A percentile compares a stretch with the other conserved stretches of the same genome.
These are phyloP conservation scores for Trichodelitschia bisporula DNA, from an alignment of 495 filamentous ascomycete genomes.

Conservation along the genomic window DNA sequence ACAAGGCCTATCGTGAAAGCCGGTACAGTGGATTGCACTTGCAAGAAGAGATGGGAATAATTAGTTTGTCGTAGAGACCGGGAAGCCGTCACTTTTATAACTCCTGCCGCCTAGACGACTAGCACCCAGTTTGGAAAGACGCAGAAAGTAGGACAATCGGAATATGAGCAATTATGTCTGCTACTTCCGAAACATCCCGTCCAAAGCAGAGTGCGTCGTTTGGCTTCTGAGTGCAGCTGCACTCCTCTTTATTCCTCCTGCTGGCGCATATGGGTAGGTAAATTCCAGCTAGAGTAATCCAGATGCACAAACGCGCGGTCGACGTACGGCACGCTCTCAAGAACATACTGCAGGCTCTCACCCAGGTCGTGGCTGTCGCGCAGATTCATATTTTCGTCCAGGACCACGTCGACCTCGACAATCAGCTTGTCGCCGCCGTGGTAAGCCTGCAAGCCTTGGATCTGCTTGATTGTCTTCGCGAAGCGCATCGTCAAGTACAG, in stretches of 20 bases:
- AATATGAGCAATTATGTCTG: no score
- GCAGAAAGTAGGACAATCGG: no score
- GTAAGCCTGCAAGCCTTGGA: conserved; percentile 73
- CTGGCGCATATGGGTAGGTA: conserved; percentile 72
- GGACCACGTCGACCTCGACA: conserved; percentile 61
- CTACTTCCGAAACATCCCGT: no score
- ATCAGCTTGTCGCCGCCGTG: conserved; percentile 77
- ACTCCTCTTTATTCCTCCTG: conserved; percentile 26
- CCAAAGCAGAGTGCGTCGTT: no score
- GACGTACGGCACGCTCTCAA: conserved; percentile 53
- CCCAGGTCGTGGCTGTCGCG: conserved; percentile 75
- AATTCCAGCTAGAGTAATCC: conserved; percentile 60
- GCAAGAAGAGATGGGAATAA: no score
- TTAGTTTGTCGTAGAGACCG: no score
- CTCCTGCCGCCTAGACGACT: no score
- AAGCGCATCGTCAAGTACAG: conserved; percentile 90
- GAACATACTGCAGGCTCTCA: conserved; percentile 71
- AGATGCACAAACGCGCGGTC: conserved; percentile 52
- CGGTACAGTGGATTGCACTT: no score
- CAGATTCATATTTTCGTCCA: conserved; percentile 54
- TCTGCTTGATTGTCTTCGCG: conserved; percentile 65
- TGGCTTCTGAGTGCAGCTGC: no score
- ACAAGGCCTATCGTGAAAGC: no score
- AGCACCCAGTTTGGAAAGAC: no score
- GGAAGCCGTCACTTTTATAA: no score